Percentiles rank a stretch among this genome's conserved stretches.
Conservation (phyloP, 2,329 filamentous ascomycete genomes). For the Aspergillus sp. region DNA sequence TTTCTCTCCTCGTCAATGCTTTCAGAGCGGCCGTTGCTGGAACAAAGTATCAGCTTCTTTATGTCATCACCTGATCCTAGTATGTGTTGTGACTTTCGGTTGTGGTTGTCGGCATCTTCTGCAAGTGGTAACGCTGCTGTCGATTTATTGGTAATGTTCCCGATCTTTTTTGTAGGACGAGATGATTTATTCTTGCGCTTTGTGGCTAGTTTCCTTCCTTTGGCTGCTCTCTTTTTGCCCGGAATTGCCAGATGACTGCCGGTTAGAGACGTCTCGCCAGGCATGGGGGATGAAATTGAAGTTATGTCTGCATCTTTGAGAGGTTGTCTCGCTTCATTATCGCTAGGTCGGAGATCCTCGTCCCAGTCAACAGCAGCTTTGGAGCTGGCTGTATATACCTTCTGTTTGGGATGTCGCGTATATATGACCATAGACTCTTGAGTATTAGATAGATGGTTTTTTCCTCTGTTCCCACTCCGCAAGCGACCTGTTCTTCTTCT, state of each 20-base stretch:
- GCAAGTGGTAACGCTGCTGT: background rate
- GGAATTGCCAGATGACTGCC: background rate
- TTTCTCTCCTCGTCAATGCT: background rate
- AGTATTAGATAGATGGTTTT: conserved; percentile 11
- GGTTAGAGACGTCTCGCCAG: conserved; percentile 7
- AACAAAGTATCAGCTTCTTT: background rate
- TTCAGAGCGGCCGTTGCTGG: background rate
- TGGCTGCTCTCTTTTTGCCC: background rate
- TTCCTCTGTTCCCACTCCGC: background rate
- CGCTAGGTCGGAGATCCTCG: conserved; percentile 32
- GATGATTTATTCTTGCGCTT: background rate
- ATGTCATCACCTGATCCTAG: background rate
- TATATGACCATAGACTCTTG: conserved; percentile 22
- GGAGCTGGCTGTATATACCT: conserved; percentile 18
- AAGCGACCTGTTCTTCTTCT: background rate
- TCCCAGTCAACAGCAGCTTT: conserved; percentile 32
- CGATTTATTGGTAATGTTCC: background rate
- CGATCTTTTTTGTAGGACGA: background rate
- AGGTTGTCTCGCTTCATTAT: conserved; percentile 13
- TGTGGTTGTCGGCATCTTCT: background rate
- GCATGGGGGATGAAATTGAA: conserved; percentile 19
- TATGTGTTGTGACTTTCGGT: background rate
- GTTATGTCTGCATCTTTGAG: conserved; percentile 11
- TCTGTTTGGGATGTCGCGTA: conserved; percentile 18
- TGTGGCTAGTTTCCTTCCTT: background rate